Base-by-base conservation (phyloP, 2,329 filamentous ascomycete species). In the Fusarium sp. region DNA sequence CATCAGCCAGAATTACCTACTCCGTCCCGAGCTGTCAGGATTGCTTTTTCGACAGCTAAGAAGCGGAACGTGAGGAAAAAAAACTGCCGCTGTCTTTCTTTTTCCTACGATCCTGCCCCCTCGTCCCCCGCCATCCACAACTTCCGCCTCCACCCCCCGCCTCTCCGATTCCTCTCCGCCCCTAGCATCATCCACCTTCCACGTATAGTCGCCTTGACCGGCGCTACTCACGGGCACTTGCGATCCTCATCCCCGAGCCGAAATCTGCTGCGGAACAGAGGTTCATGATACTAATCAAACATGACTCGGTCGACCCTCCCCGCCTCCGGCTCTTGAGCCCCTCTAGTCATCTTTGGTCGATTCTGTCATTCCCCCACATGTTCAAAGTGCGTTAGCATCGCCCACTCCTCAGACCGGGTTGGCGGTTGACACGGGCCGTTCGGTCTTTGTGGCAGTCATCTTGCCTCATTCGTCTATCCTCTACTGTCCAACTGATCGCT, bases 271-370 rank as follows among this genome's bases (percentile, higher is more conserved):
- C 29, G 54, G 35, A 38, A 36, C 35, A 36, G 31, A 57, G 22
- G 54, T 36, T 40, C 36, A 36, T 35, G 16, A 20, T 61, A 60
- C 58, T 74, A 70, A 72, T 71, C 66, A 77, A 67, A 71, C 76
- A 76, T 61, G 65, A 70, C 64, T 67, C 68, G 66, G 63, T 61
- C 66, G 40, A 54, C 35, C 31, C 31, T 62, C 45, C 33, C 47
- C 35, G 42, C 58, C 52, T 65, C 31, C 54, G 33, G 20, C 16
- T 42, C 20, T n/a, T 54, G 38, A 57, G 27, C 20, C 42, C 40
- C 63, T 42, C 47, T 36, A 31, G 22, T n/a, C 52, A 40, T 52
- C 22, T 57, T 54, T 58, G 36, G 20, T 60, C 22, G 25, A 45
- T 40, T 56, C 29, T n/a, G 60, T 52, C 50, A 67, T 56, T 59